Conservation (phyloP, 2,329 filamentous ascomycete genomes). For the Aspergillus cejpii region DNA sequence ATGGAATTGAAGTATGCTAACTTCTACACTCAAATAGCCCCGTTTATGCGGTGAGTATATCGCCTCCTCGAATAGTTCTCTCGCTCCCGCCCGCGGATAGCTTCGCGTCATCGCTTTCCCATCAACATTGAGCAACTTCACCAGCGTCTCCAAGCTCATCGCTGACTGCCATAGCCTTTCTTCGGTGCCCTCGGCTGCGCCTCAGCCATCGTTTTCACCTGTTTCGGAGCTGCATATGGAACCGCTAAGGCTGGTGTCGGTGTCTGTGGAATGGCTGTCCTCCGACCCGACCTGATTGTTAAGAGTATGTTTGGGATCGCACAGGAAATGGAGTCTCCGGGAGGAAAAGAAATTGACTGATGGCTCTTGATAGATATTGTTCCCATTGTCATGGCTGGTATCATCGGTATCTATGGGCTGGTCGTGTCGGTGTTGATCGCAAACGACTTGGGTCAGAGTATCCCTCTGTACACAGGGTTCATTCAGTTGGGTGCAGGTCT, state of each 20-base stretch:
- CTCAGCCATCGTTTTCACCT: constrained; percentile 91
- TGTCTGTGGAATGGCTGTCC: constrained; percentile 96
- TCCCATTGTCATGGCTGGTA: constrained; percentile 99
- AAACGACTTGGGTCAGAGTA: constrained; percentile 64
- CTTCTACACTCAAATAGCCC: constrained; percentile 55
- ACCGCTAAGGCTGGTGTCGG: constrained; percentile 99
- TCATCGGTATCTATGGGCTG: constrained; percentile 97
- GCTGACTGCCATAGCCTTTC: constrained; percentile 59
- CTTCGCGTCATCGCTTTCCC: constrained; percentile 10
- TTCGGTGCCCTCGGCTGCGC: constrained; percentile 97
- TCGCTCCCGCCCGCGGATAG: constrained; percentile 7
- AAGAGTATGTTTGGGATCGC: constrained; percentile 67
- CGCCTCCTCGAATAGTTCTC: constrained; percentile 3
- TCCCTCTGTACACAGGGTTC: constrained; percentile 73
- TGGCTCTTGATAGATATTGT: constrained; percentile 68
- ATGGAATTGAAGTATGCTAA: constrained; percentile 18
- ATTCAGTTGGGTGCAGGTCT: constrained; percentile 81
- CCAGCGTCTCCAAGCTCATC: constrained; percentile 3
- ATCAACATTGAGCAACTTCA: constrained; percentile 5
- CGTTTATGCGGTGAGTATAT: constrained; percentile 90
- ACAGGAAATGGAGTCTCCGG: background rate
- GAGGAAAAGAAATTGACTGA: constrained; percentile 13
- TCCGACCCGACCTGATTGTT: constrained; percentile 95
- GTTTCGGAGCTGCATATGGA: constrained; percentile 93
- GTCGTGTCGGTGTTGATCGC: constrained; percentile 84